Conservation (phyloP, 2,329 filamentous ascomycete species). For the Delphinella strobiligena region DNA sequence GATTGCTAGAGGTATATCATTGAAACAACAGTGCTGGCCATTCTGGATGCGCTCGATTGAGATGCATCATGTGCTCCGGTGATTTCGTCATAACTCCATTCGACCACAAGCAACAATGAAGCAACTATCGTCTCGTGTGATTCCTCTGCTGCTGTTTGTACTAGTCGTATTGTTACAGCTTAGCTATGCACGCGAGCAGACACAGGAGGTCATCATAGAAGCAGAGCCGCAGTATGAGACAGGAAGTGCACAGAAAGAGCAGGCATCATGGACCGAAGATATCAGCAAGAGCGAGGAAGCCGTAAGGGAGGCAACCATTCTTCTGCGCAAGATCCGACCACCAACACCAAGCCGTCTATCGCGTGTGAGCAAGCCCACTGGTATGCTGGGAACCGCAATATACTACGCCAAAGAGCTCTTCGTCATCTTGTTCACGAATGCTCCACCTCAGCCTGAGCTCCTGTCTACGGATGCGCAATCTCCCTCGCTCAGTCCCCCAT, state of each 20-base stretch:
- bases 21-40: background rate
- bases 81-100: background rate
- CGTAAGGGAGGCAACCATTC: conserved; percentile 26
- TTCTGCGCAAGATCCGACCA: conserved; percentile 30
- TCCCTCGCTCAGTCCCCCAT: conserved; percentile 35
- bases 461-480: conserved; percentile 26
- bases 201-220: background rate
- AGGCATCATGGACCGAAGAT: background rate
- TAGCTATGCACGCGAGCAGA: background rate
- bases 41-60: background rate
- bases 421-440: conserved; percentile 53
- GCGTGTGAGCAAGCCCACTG: conserved; percentile 39
- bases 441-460: conserved; percentile 36
- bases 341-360: conserved; percentile 22
- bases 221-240: too few relatives aligned
- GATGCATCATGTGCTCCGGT: background rate
- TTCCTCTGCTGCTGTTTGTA: background rate
- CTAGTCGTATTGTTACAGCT: background rate
- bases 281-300: conserved; percentile 16
- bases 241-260: too few relatives aligned
- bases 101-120: background rate
- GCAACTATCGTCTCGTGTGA: background rate
- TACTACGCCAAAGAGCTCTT: conserved; percentile 54
- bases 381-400: conserved; percentile 43
- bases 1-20: background rate